A percentile compares a stretch with the other conserved stretches of the same genome.
These are phyloP conservation scores for Draba incana DNA, from an alignment of 345 rosid species.

Conservation along the genomic window DNA sequence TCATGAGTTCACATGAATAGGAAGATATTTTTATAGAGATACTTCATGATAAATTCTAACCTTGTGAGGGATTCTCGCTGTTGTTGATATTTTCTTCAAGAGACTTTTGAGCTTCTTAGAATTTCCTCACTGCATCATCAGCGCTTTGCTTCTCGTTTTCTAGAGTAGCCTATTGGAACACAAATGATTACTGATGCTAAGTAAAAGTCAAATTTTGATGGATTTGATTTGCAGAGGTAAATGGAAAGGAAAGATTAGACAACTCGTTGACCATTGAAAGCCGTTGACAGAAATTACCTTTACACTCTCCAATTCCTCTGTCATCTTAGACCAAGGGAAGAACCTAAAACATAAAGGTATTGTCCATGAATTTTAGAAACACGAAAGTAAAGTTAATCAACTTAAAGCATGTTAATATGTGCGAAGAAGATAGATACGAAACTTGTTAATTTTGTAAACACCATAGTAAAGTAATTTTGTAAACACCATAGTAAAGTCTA, in stretches of 20 bases:
- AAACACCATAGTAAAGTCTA: no score
- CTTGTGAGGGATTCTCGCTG: slow-evolving; percentile 78
- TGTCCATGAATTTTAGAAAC: no score
- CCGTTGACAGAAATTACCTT: slow-evolving; percentile 48
- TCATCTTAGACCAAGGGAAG: no score
- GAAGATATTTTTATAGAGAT: slow-evolving; percentile 3
- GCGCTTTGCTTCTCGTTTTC: slow-evolving; percentile 71
- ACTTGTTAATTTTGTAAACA: no score
- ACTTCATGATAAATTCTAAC: slow-evolving; percentile 40
- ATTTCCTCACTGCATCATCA: slow-evolving; percentile 59
- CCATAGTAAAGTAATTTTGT: no score
- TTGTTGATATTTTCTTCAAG: slow-evolving; percentile 69
- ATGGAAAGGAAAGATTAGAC: neutral
- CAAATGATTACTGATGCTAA: slow-evolving; percentile 18
- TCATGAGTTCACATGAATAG: neutral
- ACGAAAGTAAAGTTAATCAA: no score
- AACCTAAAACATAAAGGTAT: no score
- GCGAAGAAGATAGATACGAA: no score
- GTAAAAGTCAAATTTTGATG: slow-evolving; percentile 10
- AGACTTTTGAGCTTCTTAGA: slow-evolving; percentile 52
- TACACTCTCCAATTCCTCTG: slow-evolving; percentile 57
- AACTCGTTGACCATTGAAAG: neutral
- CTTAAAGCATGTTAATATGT: no score
- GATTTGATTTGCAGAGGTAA: slow-evolving; percentile 9
- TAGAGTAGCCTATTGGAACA: slow-evolving; percentile 50